Conservation (phyloP, 306 rosid genomes). For the apple (Malus domestica) region ASM211411v1 NC_041793.1:42297001-42297500, state of each 20-base stretch:
- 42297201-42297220: background rate
- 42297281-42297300: constrained; percentile 41
- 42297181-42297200: constrained; percentile 30
- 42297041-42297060: constrained; percentile 43
- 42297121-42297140: constrained; percentile 52
- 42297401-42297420: constrained; percentile 3
- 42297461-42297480: background rate
- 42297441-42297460: background rate
- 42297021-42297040: constrained; percentile 38
- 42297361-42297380: constrained; percentile 32
- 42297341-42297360: constrained; percentile 39
- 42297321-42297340: constrained; percentile 45
- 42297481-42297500: background rate
- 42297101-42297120: constrained; percentile 41
- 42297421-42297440: constrained; percentile 1
- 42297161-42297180: constrained; percentile 24
- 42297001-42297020: constrained; percentile 41
- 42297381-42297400: constrained; percentile 23
- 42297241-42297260: background rate
- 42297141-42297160: constrained; percentile 33
- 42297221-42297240: constrained; percentile 13
- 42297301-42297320: constrained; percentile 20
- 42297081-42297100: constrained; percentile 45
- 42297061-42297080: constrained; percentile 50
- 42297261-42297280: constrained; percentile 14